These are phyloP conservation scores for Hypholoma fasciculare DNA, from an alignment of 768 basidiomycete genomes.

Conservation along the genomic window DNA sequence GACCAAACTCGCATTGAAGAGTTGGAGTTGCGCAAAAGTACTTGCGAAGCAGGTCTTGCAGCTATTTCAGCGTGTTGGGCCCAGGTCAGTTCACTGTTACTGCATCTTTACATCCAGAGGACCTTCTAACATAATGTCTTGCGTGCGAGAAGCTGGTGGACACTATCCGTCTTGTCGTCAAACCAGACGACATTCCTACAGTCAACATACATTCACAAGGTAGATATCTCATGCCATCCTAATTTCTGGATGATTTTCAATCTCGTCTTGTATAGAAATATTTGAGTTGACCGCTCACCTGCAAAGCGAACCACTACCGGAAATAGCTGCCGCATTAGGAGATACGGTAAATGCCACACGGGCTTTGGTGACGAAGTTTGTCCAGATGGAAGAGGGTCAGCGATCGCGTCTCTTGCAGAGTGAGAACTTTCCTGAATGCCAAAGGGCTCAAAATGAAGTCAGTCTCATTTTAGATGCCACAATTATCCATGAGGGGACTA, in stretches of 20 bases:
- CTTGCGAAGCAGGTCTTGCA: slow-evolving; percentile 69
- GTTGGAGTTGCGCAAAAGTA: slow-evolving; percentile 63
- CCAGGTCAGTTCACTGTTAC: slow-evolving; percentile 47
- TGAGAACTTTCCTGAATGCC: slow-evolving; percentile 44
- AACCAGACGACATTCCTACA: slow-evolving; percentile 48
- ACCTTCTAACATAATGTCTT: background rate
- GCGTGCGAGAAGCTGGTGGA: slow-evolving; percentile 53
- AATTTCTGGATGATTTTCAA: slow-evolving; percentile 3
- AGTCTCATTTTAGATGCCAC: slow-evolving; percentile 18
- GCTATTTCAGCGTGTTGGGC: slow-evolving; percentile 81
- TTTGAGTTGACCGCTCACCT: slow-evolving; percentile 47
- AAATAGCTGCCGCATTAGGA: slow-evolving; percentile 46
- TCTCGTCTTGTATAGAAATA: slow-evolving; percentile 33
- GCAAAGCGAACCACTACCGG: slow-evolving; percentile 33
- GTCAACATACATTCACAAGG: slow-evolving; percentile 43
- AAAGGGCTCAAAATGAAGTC: slow-evolving; percentile 63
- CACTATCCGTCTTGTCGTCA: slow-evolving; percentile 60
- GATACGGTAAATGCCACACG: slow-evolving; percentile 59
- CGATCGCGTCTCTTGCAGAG: slow-evolving; percentile 32
- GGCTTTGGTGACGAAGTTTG: slow-evolving; percentile 58
- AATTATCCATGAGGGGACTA: background rate
- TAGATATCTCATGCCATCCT: slow-evolving; percentile 17
- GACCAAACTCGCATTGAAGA: slow-evolving; percentile 59
- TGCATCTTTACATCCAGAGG: background rate
- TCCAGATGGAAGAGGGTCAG: slow-evolving; percentile 40